A percentile compares a stretch with the other conserved stretches of the same genome.
Conservation (phyloP, 106 monocot genomes). For the Acorus calamus region DNA sequence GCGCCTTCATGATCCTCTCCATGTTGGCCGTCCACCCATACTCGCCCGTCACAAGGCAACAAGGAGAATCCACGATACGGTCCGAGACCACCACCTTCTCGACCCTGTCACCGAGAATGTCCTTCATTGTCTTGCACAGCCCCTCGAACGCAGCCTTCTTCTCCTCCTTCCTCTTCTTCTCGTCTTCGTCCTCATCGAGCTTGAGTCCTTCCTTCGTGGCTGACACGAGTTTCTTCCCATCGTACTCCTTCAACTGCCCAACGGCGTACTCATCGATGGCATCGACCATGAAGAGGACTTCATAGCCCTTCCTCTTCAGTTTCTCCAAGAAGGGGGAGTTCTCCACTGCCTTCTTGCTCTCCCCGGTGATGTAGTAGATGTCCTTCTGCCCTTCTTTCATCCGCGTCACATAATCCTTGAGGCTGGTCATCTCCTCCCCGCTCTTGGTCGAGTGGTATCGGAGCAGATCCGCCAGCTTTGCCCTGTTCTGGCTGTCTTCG, state of each 20-base stretch:
- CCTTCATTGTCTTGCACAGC: conserved; percentile 10
- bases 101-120: conserved; percentile 3
- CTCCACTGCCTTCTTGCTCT: conserved; percentile 9
- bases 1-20: conserved; percentile 6
- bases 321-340: conserved; percentile 9
- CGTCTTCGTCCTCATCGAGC: background rate
- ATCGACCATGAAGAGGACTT: conserved; percentile 7
- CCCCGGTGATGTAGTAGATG: conserved; percentile 8
- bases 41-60: too few species aligned
- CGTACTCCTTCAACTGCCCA: background rate
- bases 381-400: conserved; percentile 10
- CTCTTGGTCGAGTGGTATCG: conserved; percentile 2
- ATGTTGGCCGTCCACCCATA: background rate
- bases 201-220: conserved; percentile 3
- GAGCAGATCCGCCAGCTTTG: conserved; percentile 5
- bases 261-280: conserved; percentile 5
- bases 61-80: background rate
- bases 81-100: conserved; percentile 7
- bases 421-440: conserved; percentile 5
- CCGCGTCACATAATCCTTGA: conserved; percentile 8
- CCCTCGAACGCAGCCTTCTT: conserved; percentile 5
- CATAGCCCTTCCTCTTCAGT: conserved; percentile 11
- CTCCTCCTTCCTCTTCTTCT: conserved; percentile 8
- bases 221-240: conserved; percentile 5
- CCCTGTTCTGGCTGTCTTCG: conserved; percentile 10